Base-by-base conservation (phyloP, 768 basidiomycete species). In the Termitomyces sp. region DNA sequence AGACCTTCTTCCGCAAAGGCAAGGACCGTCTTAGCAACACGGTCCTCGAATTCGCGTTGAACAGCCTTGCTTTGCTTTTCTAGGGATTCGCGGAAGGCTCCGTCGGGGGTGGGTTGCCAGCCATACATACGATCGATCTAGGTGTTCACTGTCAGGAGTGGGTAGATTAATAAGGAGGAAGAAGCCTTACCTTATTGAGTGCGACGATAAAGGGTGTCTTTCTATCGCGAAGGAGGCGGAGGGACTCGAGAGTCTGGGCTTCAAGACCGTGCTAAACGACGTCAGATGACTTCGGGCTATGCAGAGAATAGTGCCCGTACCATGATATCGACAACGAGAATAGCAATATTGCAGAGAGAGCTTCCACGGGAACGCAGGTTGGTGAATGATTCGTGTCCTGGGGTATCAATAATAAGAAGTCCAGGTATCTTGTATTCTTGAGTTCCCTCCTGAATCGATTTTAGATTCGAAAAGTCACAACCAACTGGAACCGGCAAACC, bases 201-300 rank as follows among this genome's bases (percentile, higher is more conserved):
- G 97, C 97, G 47, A 99, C 96, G 55, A 99, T 97, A 77, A 99
- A 99, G 0, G 97, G 97, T 8, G 96, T 98, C 74, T 97, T 97
- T 52, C 88, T 84, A 68, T 96, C 93, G 61, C 89, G 81, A 50
- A 99, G 80, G 56, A 99, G 75, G 41, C 95, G 88, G 28, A 99
- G 79, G 3, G 96, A 98, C 72, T 99, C 97, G 52, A 98, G 76
- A 0, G 97, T 99, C 73, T 98, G 97, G n/a, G 86, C 94, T 73
- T 98, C 97, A 50, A 99, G 79, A 40, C 95, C 96, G 73, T 99
- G 96, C 94, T 92, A 59, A 32, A 51, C 12, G 19, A 46, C 52
- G 17, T 58, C 59, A 47, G 57, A 45, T 27, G 30, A 52, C 27
- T 58, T 43, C 34, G 41, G 17, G 27, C 1, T 42, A 39, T n/a